Evolutionary conservation across 2,329 filamentous ascomycete species (phyloP).

Genomic region (Xylariaceae sp.): DNA sequence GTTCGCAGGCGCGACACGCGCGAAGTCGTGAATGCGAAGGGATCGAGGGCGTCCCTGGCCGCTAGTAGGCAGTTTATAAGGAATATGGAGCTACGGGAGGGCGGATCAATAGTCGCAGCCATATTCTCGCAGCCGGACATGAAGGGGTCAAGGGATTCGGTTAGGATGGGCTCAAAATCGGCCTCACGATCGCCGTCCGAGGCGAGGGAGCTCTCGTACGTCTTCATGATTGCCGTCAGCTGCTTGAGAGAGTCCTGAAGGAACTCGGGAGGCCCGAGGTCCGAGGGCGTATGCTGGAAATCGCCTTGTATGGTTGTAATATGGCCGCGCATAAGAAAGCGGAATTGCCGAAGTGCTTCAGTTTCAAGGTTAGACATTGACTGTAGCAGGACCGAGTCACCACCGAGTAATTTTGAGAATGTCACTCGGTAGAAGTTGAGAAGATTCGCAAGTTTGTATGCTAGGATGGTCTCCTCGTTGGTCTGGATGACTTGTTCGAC

Average conservation of each 20-base stretch:
- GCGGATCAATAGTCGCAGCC: constrained; percentile 60
- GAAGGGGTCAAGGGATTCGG: constrained; percentile 84
- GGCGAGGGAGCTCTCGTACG: constrained; percentile 80
- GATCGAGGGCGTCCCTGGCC: constrained; percentile 57
- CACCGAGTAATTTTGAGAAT: constrained; percentile 77
- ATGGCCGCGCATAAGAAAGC: constrained; percentile 77
- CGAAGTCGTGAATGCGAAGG: constrained; percentile 63
- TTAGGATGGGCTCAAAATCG: constrained; percentile 74
- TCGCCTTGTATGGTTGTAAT: constrained; percentile 74
- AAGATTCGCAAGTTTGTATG: constrained; percentile 89
- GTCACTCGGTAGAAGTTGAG: constrained; percentile 87
- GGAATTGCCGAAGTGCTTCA: constrained; percentile 81
- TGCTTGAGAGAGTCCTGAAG: constrained; percentile 78
- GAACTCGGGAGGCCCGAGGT: constrained; percentile 79
- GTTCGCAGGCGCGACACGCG: constrained; percentile 59
- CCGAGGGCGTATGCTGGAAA: constrained; percentile 68
- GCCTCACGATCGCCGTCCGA: constrained; percentile 60
- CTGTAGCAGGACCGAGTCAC: constrained; percentile 69
- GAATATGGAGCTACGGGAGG: constrained; percentile 65
- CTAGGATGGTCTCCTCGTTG: constrained; percentile 84
- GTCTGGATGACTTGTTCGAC: constrained; percentile 91
- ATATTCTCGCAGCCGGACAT: constrained; percentile 74
- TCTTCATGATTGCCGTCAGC: constrained; percentile 78
- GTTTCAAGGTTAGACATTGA: constrained; percentile 70
- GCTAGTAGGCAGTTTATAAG: constrained; percentile 70